Conservation (phyloP, 1,284 basidiomycete genomes). For the Caloboletus firmus region DNA sequence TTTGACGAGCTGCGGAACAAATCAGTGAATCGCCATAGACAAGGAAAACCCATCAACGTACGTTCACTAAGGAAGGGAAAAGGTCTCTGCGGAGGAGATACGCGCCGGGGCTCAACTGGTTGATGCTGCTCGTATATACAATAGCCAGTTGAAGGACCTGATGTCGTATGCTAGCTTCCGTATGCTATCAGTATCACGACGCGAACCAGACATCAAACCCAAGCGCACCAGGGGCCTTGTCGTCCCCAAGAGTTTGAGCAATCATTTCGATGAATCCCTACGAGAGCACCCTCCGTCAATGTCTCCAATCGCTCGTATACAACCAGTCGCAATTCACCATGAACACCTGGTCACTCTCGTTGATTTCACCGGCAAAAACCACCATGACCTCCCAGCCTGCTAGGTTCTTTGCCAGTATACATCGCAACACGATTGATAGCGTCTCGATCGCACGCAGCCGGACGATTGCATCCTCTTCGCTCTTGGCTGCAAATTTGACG, state of each 20-base stretch:
- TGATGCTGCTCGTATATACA: slow-evolving; percentile 55
- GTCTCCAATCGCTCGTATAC: background rate
- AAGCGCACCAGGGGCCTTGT: slow-evolving; percentile 44
- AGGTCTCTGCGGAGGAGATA: slow-evolving; percentile 63
- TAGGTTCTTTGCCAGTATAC: slow-evolving; percentile 52
- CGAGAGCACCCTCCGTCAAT: background rate
- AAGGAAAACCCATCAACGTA: slow-evolving; percentile 27
- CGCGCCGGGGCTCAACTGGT: slow-evolving; percentile 64
- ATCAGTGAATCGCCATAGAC: background rate
- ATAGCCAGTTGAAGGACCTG: slow-evolving; percentile 55
- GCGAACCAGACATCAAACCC: background rate
- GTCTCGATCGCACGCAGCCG: slow-evolving; percentile 49
- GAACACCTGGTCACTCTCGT: slow-evolving; percentile 56
- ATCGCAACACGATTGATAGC: slow-evolving; percentile 45
- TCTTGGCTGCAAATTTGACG: slow-evolving; percentile 30
- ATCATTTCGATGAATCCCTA: slow-evolving; percentile 52
- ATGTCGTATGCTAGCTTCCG: slow-evolving; percentile 49
- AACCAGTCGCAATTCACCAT: slow-evolving; percentile 40
- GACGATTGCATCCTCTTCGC: slow-evolving; percentile 35
- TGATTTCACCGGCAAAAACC: slow-evolving; percentile 57
- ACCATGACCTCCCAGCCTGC: slow-evolving; percentile 73
- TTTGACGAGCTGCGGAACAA: slow-evolving; percentile 47
- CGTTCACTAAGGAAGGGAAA: slow-evolving; percentile 52
- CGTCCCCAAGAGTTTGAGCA: slow-evolving; percentile 45
- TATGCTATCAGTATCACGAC: slow-evolving; percentile 1